Percentiles rank a stretch among this genome's conserved stretches.
Evolutionary conservation across 768 basidiomycete species (phyloP).

Genomic region (Termitomyces sp.): DNA sequence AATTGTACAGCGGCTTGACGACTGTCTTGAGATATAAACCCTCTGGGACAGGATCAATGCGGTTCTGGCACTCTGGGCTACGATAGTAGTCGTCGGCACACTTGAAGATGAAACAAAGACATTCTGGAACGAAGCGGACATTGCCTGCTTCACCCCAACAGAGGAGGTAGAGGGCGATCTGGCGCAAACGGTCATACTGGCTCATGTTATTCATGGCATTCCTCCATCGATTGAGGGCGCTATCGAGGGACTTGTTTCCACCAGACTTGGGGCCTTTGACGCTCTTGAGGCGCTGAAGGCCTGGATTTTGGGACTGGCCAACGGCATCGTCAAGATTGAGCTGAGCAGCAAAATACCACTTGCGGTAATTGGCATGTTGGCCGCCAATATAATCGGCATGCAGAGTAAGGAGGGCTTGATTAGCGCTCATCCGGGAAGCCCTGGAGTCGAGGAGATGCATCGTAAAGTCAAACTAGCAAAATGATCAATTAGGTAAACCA

Average conservation of each 20-base stretch:
- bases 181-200: slow-evolving; percentile 95
- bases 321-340: slow-evolving; percentile 99
- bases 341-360: slow-evolving; percentile 99
- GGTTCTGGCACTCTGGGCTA: slow-evolving; percentile 95
- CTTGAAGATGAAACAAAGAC: slow-evolving; percentile 99
- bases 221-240: slow-evolving; percentile 91
- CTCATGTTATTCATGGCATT: slow-evolving; percentile 99
- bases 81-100: slow-evolving; percentile 99
- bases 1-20: slow-evolving; percentile 92
- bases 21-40: slow-evolving; percentile 89
- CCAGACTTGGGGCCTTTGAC: slow-evolving; percentile 60
- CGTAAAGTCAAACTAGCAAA: slow-evolving; percentile 83
- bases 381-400: slow-evolving; percentile 99
- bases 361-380: slow-evolving; percentile 97
- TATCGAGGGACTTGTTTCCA: slow-evolving; percentile 80
- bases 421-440: slow-evolving; percentile 97
- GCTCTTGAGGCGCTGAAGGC: slow-evolving; percentile 82
- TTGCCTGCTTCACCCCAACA: slow-evolving; percentile 99
- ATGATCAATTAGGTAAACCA: slow-evolving; percentile 11
- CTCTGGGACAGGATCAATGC: slow-evolving; percentile 89
- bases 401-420: slow-evolving; percentile 92
- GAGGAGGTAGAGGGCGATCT: slow-evolving; percentile 92
- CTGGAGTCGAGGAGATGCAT: slow-evolving; percentile 98
- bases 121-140: slow-evolving; percentile 95
- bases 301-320: slow-evolving; percentile 91